Base-by-base conservation (phyloP, 306 rosid genomes). In the Casuarina glauca region DNA sequence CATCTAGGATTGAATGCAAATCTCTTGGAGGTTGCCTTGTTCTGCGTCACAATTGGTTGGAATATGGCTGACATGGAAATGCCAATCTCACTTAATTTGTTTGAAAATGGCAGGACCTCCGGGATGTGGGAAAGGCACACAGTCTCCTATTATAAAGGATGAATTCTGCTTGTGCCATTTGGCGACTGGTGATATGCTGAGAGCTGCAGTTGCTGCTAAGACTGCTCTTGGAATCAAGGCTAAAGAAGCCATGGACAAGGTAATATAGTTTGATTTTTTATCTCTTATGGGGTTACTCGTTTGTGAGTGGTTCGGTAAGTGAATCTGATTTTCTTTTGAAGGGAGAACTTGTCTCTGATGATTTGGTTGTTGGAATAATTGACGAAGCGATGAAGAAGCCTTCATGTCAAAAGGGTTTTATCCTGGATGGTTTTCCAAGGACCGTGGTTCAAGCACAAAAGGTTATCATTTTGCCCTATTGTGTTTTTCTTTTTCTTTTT, bases 71-170 rank as follows among this genome's bases (percentile, higher is more conserved):
- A 67, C n/a, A 32, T 63, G 42, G 42, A 2, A 64, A 15, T 64
- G 49, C 39, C 13, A 64, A 64, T 79, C 72, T 48, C 77, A 73
- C 69, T 58, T 58, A 58, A 58, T n/a, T 75, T 80, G 74, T 81
- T 6, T 68, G 74, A 43, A 67, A 17, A 67, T 42, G 85, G 84
- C 89, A 96, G 99, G 99, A 60, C 99, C 99, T 84, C 99, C 99
- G 81, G 99, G 99, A 70, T 96, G 98, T 44, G 99, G 99, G 73
- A 96, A 96, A 83, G 99, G 99, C 13, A 96, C 99, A 75, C 98
- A 96, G 80, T 93, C 99, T 0, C 99, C 99, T 73, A 90, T 96
- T 44, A 91, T 96, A 48, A 96, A 93, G 92, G 98, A 96, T 58
- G 99, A 96, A 61, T 88, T 86, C 80, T 96, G 99, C 90, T 85